Base-by-base conservation (phyloP, 2,329 filamentous ascomycete genomes). In the Leptographium radiaticola region DNA sequence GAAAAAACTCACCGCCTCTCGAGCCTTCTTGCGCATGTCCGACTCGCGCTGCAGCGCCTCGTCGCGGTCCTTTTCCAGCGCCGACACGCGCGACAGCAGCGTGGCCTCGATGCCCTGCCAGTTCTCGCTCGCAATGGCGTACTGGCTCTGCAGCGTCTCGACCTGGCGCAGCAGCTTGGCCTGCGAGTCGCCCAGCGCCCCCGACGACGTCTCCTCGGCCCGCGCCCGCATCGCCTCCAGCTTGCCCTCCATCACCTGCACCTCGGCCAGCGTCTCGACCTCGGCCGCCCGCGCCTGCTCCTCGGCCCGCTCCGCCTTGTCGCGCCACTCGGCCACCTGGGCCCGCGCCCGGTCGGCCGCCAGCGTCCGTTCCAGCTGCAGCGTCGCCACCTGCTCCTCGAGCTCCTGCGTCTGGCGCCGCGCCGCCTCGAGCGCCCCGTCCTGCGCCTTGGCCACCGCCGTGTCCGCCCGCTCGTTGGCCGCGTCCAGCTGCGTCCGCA, bases 21-120 rank as follows among this genome's bases (percentile, higher is more conserved):
- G 80, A 53, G 89, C 86, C 70, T 94, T 97, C 66, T 86, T 88
- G 60, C 93, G 79, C 69, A 95, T 80, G 42, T 97, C 93, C 6
- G 81, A 84, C 69, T 98, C 93, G 55, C 88, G 83, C 60, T 83
- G 83, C 50, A 82, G 76, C 10, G 87, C 80, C 63, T 98, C 93
- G 63, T 97, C 90, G 54, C 88, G 81, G 67, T 98, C 94, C 65
- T 86, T 93, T 66, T 98, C 93, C 11, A 97, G 73, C 50, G 74
- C 84, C 5, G 83, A 77, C 12, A 93, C 77, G 55, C 90, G 81
- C 25, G 87, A 81, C 51, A 91, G 78, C 36, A 98, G 70, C 2
- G 87, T 94, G 11, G 86, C 81, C 67, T 98, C 91, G 57, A 98
- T 94, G 0, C 89, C 88, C 65, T 96, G 90, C 93, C 94, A 98